These are phyloP conservation scores for Bullera alba DNA, from an alignment of 768 basidiomycete species.

Conservation along the genomic window DNA sequence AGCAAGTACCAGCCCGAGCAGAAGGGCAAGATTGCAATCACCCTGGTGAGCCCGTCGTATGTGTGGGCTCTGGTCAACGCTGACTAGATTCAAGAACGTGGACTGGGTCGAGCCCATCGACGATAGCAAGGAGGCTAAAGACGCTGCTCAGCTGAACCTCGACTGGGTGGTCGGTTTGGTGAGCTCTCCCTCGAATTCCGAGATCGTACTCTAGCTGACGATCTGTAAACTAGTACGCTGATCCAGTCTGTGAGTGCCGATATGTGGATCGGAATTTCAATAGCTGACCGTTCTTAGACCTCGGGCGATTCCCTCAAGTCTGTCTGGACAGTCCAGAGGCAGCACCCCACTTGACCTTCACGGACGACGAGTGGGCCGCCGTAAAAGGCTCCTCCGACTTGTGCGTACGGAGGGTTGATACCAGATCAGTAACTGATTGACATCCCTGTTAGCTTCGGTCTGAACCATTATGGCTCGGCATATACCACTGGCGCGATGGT, in stretches of 20 bases:
- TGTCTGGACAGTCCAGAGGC: too few species aligned
- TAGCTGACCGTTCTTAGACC: not conserved
- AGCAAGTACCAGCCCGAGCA: slow-evolving; percentile 20
- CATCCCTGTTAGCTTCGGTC: slow-evolving; percentile 1
- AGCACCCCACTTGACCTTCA: too few species aligned
- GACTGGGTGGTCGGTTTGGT: slow-evolving; percentile 12
- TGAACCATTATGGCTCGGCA: slow-evolving; percentile 4
- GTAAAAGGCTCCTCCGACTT: slow-evolving; percentile 32
- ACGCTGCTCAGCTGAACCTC: slow-evolving; percentile 7
- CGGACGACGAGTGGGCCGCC: slow-evolving; percentile 27
- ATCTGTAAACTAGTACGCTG: slow-evolving; percentile 15
- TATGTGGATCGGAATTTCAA: not conserved
- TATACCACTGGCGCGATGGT: slow-evolving; percentile 8
- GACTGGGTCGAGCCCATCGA: slow-evolving; percentile 18
- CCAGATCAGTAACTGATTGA: too few species aligned
- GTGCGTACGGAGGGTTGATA: slow-evolving; percentile 1
- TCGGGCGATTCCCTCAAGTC: slow-evolving; percentile 5
- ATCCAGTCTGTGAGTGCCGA: slow-evolving; percentile 22
- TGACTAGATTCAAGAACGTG: slow-evolving; percentile 9
- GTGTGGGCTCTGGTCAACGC: slow-evolving; percentile 1
- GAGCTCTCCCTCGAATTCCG: not conserved
- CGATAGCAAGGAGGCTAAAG: slow-evolving; percentile 19
- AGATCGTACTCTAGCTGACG: not conserved
- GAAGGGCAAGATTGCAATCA: slow-evolving; percentile 28
- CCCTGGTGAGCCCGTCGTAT: slow-evolving; percentile 17